A percentile compares a stretch with the other conserved stretches of the same genome.
Evolutionary conservation across 2,329 filamentous ascomycete genomes (phyloP).

Genomic region (Fusarium sp.): DNA sequence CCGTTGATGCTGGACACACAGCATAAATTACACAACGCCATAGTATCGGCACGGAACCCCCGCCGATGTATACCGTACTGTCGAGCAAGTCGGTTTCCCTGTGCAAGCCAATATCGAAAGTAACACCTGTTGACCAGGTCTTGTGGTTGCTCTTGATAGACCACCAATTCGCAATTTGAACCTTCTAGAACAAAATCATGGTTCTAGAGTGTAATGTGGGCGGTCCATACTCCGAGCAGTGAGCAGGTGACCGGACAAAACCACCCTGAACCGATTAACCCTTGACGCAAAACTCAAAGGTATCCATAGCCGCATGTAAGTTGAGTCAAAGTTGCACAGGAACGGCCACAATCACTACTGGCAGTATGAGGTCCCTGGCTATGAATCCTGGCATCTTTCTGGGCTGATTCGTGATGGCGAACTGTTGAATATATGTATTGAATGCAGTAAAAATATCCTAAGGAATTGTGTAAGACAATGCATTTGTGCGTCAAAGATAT

Average conservation of each 20-base stretch:
- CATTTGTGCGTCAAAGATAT: slow-evolving; percentile 3
- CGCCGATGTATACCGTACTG: slow-evolving; percentile 1
- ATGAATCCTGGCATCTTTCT: background rate
- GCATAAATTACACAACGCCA: slow-evolving; percentile 12
- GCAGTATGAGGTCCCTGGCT: background rate
- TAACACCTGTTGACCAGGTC: background rate
- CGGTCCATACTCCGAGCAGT: background rate
- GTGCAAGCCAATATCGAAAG: background rate
- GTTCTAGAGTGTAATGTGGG: slow-evolving; percentile 23
- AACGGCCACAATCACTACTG: background rate
- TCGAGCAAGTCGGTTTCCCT: background rate
- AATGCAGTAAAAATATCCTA: slow-evolving; percentile 13
- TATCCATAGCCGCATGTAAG: background rate
- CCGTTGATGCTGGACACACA: slow-evolving; percentile 15
- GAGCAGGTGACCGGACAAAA: slow-evolving; percentile 20
- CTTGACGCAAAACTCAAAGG: slow-evolving; percentile 3
- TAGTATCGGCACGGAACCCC: slow-evolving; percentile 2
- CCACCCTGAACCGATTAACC: slow-evolving; percentile 1
- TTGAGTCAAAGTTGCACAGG: slow-evolving; percentile 1
- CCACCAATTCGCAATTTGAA: slow-evolving; percentile 24
- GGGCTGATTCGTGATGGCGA: slow-evolving; percentile 1
- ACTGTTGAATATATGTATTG: background rate
- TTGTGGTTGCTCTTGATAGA: slow-evolving; percentile 18
- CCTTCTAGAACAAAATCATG: slow-evolving; percentile 31
- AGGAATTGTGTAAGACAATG: slow-evolving; percentile 10